A percentile compares a stretch with the other conserved stretches of the same genome.
Conservation (phyloP, 2,329 filamentous ascomycete genomes). For the Fusarium sp. region DNA sequence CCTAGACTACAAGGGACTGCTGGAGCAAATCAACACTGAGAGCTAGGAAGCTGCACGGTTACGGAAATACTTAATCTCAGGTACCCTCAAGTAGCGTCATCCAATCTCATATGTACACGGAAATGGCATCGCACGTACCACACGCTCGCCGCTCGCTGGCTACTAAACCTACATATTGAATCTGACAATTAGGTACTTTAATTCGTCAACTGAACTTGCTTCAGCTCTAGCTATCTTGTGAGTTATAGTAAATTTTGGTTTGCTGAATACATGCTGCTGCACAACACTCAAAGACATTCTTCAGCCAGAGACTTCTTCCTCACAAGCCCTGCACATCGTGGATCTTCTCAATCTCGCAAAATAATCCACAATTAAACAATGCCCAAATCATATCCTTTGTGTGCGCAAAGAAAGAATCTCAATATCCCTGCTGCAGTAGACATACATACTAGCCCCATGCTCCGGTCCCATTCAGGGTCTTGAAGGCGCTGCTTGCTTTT, state of each 20-base stretch:
- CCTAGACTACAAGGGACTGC: background rate
- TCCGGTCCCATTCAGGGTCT: conserved; percentile 14
- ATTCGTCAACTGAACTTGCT: background rate
- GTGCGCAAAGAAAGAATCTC: conserved; percentile 1
- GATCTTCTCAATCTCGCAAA: background rate
- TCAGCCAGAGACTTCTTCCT: background rate
- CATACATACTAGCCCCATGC: conserved; percentile 7
- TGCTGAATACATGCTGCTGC: background rate
- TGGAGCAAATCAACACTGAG: background rate
- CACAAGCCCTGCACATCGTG: background rate
- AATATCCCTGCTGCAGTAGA: conserved; percentile 2
- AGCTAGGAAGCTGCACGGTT: background rate
- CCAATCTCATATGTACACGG: conserved; percentile 3
- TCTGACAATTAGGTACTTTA: background rate
- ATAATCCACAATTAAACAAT: background rate
- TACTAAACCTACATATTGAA: background rate
- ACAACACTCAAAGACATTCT: background rate
- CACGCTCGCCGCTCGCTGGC: background rate
- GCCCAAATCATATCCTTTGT: background rate
- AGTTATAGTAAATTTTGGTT: background rate
- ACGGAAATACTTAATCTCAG: background rate
- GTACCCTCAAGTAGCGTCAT: conserved; percentile 14
- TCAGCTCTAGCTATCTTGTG: background rate
- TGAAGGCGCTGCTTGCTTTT: conserved; percentile 8
- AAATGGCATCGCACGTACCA: conserved; percentile 24